Conservation (phyloP, 2,329 filamentous ascomycete genomes). For the Arthroderma sp. region DNA sequence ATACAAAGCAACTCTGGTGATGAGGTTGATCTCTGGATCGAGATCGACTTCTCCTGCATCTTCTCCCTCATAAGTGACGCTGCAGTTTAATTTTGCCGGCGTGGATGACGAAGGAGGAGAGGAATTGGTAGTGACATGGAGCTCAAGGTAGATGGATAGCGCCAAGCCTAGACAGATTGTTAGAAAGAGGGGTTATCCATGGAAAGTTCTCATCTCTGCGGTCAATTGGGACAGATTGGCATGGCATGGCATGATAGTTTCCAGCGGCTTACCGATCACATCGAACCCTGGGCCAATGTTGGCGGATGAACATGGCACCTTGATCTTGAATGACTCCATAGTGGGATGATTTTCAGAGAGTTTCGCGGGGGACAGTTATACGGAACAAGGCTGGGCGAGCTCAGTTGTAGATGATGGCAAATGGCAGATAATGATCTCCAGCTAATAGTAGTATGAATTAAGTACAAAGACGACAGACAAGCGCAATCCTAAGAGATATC, state of each 20-base stretch:
- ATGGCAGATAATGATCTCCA: no score
- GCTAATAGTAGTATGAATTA: no score
- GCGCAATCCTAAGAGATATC: background rate
- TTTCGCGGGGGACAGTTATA: no score
- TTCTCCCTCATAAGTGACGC: slow-evolving; percentile 77
- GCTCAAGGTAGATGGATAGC: slow-evolving; percentile 83
- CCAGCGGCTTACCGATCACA: slow-evolving; percentile 49
- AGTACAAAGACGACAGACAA: background rate
- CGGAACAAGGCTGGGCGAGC: no score
- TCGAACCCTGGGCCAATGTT: slow-evolving; percentile 98
- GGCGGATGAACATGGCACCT: slow-evolving; percentile 84
- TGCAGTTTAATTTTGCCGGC: slow-evolving; percentile 62
- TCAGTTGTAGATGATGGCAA: no score
- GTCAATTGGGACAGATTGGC: background rate
- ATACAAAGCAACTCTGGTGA: slow-evolving; percentile 88
- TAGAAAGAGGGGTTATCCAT: background rate
- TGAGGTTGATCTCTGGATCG: slow-evolving; percentile 74
- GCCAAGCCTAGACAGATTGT: slow-evolving; percentile 50
- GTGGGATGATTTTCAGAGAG: background rate
- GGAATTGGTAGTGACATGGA: slow-evolving; percentile 61
- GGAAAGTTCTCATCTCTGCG: background rate
- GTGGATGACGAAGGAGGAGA: slow-evolving; percentile 37
- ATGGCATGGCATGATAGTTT: background rate
- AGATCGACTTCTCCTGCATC: slow-evolving; percentile 62
- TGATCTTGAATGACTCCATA: slow-evolving; percentile 45